Base-by-base conservation (phyloP, 305 asterid genomes). In the Fraxinus nigra region DNA sequence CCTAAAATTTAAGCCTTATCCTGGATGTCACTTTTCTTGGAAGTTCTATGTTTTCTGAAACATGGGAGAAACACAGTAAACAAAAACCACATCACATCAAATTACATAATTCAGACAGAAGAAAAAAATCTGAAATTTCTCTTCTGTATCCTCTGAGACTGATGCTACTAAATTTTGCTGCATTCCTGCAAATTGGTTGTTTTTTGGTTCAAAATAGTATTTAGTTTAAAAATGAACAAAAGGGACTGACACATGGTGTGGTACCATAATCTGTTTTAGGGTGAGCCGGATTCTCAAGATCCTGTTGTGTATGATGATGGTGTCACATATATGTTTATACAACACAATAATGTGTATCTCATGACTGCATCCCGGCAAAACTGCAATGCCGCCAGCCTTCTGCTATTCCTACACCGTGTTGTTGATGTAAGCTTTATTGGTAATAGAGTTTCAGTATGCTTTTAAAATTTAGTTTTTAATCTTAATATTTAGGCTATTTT, bases 311-410 rank as follows among this genome's bases (percentile, higher is more conserved):
- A 91, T 51, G 99, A 94, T 80, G 84, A 81, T 87, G 99, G 98
- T 16, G 92, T 95, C 79, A 92, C 98, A 56, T 95, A 95, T 87
- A 94, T 95, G 99, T 95, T 92, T 84, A 89, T 95, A 86, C 99
- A 91, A 75, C 99, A 95, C 88, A 94, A 88, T 91, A 94, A 95
- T 87, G 94, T 95, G 79, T 94, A 92, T 85, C 93, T 95, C 81
- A 92, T 95, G 99, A 93, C 92, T 77, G 97, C 98, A 72, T 88
- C 98, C 7, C 89, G 98, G 85, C 96, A 92, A 88, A 95, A 95
- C 87, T 93, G 97, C 90, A 95, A 95, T 91, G 99, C 98, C 6
- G 96, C 98, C 77, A 95, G 99, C 90, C 93, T 92, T 67, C 89
- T 95, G 73, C 90, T 94, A 35, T 95, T 95, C 89, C 93, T 95